These are phyloP conservation scores for Pyrenophora seminiperda DNA, from an alignment of 2,329 filamentous ascomycete genomes.

Conservation along the genomic window DNA sequence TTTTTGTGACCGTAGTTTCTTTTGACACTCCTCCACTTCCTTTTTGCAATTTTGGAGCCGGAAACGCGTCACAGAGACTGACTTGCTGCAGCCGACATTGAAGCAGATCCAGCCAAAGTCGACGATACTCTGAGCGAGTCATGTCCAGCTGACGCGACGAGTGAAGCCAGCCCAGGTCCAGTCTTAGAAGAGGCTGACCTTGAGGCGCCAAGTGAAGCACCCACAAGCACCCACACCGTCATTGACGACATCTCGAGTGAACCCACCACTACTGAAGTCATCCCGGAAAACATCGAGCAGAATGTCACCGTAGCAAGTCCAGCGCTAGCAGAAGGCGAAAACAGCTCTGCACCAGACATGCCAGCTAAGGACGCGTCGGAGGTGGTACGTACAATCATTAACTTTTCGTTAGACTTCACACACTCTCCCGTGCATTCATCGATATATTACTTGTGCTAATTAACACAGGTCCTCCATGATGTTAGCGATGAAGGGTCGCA, in stretches of 20 bases:
- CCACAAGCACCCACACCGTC: background rate
- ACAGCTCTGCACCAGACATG: constrained; percentile 11
- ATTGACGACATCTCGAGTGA: constrained; percentile 4
- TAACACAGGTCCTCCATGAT: constrained; percentile 4
- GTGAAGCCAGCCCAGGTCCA: constrained; percentile 13
- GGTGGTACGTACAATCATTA: constrained; percentile 13
- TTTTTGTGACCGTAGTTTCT: constrained; percentile 7
- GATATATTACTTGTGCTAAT: background rate
- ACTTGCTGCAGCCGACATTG: constrained; percentile 15
- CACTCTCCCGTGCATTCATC: background rate
- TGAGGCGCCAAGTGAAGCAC: constrained; percentile 11
- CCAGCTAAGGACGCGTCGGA: constrained; percentile 1
- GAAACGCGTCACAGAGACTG: constrained; percentile 7
- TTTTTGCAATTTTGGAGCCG: background rate
- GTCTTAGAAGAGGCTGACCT: constrained; percentile 13
- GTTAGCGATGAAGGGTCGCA: background rate
- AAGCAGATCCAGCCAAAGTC: background rate
- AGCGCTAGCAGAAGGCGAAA: constrained; percentile 8
- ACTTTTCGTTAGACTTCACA: background rate
- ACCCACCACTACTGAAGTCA: constrained; percentile 2
- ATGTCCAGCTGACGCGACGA: constrained; percentile 13
- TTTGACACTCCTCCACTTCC: constrained; percentile 5
- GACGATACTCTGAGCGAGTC: constrained; percentile 6
- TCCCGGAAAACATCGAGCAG: constrained; percentile 2
- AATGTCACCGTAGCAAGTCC: constrained; percentile 6